Conservation (phyloP, 768 basidiomycete species). For the Tylopilus sp. region DNA sequence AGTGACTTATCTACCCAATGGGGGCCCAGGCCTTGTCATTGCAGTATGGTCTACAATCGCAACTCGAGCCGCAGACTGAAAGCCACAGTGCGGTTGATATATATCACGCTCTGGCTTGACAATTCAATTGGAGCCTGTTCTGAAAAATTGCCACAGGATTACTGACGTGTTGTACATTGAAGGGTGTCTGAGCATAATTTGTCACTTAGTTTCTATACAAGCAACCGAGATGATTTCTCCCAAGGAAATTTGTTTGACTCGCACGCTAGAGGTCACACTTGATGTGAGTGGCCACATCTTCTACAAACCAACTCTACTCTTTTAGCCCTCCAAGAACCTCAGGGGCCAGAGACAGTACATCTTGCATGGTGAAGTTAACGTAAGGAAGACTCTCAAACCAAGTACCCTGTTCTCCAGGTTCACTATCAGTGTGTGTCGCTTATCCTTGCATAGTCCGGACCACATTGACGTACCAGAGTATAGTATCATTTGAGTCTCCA, state of each 20-base stretch:
- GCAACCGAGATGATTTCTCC: conserved; percentile 37
- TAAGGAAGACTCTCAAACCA: conserved; percentile 43
- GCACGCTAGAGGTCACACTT: conserved; percentile 24
- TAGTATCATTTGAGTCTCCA: conserved; percentile 46
- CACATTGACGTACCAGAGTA: background rate
- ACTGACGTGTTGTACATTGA: no score
- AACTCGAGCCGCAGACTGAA: no score
- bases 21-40: no score
- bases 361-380: conserved; percentile 50
- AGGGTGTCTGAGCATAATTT: no score
- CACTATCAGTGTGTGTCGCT: conserved; percentile 41
- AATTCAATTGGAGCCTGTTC: no score
- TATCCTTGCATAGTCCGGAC: background rate
- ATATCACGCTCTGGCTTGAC: no score
- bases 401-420: conserved; percentile 44
- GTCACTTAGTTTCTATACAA: conserved; percentile 9
- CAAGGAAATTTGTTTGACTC: conserved; percentile 36
- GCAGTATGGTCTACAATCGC: no score
- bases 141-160: no score
- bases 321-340: conserved; percentile 38
- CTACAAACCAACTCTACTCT: conserved; percentile 19
- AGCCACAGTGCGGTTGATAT: no score
- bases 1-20: no score
- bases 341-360: conserved; percentile 31
- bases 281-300: conserved; percentile 25